phyloP scores from a whole-genome alignment of 2,329 filamentous ascomycete genomes.

The Fusarium agapanthi region DNA sequence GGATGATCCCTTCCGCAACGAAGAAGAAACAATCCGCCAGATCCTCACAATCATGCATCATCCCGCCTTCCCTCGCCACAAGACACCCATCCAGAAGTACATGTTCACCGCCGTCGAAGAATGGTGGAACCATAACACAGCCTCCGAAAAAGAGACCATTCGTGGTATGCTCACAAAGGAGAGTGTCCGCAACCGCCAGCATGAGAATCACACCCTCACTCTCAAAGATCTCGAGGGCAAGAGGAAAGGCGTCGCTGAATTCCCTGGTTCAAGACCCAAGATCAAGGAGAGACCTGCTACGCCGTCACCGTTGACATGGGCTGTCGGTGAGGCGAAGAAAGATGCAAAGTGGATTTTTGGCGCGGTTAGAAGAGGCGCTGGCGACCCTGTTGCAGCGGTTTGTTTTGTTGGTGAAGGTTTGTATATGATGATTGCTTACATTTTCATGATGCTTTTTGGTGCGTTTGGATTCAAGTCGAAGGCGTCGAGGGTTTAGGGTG shows the following conservation, averaged over 20 bases:
- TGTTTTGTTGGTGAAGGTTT: slow-evolving; percentile 11
- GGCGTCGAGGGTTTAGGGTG: not conserved
- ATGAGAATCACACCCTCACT: slow-evolving; percentile 43
- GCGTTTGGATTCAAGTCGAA: slow-evolving; percentile 1
- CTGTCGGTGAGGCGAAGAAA: slow-evolving; percentile 19
- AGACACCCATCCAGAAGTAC: slow-evolving; percentile 76
- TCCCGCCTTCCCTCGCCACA: slow-evolving; percentile 73
- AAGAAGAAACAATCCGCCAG: slow-evolving; percentile 79
- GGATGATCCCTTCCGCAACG: slow-evolving; percentile 74
- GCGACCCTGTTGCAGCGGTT: slow-evolving; percentile 25
- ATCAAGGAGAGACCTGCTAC: slow-evolving; percentile 29
- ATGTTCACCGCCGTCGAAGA: slow-evolving; percentile 84
- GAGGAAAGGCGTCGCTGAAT: slow-evolving; percentile 37
- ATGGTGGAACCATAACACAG: slow-evolving; percentile 70
- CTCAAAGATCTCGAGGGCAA: slow-evolving; percentile 38
- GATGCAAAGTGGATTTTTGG: slow-evolving; percentile 34
- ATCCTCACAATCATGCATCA: slow-evolving; percentile 85
- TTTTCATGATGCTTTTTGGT: slow-evolving; percentile 8
- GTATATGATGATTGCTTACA: slow-evolving; percentile 16
- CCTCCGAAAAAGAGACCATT: slow-evolving; percentile 31
- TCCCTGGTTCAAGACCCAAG: slow-evolving; percentile 40
- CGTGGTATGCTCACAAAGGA: slow-evolving; percentile 40
- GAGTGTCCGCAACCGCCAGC: slow-evolving; percentile 37
- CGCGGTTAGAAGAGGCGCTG: slow-evolving; percentile 18
- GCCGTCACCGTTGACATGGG: slow-evolving; percentile 39